Base-by-base conservation (phyloP, 371 early-diverging fungal genomes). In the Rhizopus sp. region DNA sequence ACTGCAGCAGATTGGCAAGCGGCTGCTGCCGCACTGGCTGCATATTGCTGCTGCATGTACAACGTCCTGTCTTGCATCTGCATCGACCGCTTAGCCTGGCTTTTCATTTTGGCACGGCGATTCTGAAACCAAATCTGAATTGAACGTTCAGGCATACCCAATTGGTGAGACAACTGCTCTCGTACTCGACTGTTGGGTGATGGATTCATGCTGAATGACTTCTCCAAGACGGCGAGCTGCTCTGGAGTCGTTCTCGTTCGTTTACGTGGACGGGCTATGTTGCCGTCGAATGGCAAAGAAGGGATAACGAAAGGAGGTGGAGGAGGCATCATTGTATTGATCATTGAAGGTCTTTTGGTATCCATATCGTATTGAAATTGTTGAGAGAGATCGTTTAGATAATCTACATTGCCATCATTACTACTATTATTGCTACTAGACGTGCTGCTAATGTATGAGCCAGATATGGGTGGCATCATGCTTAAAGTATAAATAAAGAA, bases 61-160 rank as follows among this genome's bases (percentile, higher is more conserved):
- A 80, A 64, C 23, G 79, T 70, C 0, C 47, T 46, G 30, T 64
- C 60, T 56, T 57, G 56, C 17, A 49, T 23, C 9, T 64, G 56
- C 31, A 47, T 31, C 8, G 81, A 72, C 17, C 79, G 59, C 59
- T 83, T 82, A n/a, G 80, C 80, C 52, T 80, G 80, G 48, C 79
- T 88, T 74, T 94, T 96, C 15, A 88, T 88, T 69, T 95, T 96
- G 32, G 96, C 95, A 33, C 99, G 87, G 60, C 94, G 86, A 84
- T 98, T 99, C 73, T 99, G 99, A 83, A 99, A 99, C 99, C 99
- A 98, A 61, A 98, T 94, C 72, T 98, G 96, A 56, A 99, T 94
- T 8, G 77, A 73, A 60, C 94, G 84, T 55, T 88, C 88, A 16
- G 95, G 89, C 96, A 97, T 96, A 54, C 89, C 85, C 29, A 98